Percentiles rank a stretch among this genome's conserved stretches.
phyloP scores from a whole-genome alignment of 257 asterid genomes.

The Linaria vulgaris region DNA sequence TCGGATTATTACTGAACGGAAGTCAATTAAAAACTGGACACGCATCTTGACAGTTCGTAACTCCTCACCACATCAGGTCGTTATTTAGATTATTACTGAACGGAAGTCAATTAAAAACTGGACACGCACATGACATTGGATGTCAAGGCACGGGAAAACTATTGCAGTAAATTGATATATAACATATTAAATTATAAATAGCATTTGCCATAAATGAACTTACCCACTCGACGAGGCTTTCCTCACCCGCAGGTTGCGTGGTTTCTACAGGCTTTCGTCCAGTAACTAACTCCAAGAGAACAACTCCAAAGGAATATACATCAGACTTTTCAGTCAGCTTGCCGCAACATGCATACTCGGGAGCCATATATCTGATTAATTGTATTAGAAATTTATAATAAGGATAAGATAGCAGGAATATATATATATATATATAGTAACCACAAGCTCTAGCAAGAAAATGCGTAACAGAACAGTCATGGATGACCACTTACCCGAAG shows the following conservation, averaged over 20 bases:
- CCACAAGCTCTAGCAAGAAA: background rate
- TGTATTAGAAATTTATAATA: constrained; percentile 10
- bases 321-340: constrained; percentile 89
- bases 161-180: too few species aligned
- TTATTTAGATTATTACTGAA: too few species aligned
- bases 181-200: too few species aligned
- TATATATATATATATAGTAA: background rate
- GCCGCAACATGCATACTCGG: constrained; percentile 94
- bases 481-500: constrained; percentile 59
- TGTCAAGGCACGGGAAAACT: too few species aligned
- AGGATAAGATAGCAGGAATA: background rate
- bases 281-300: constrained; percentile 78
- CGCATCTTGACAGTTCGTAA: too few species aligned
- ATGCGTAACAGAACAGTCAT: background rate
- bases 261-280: constrained; percentile 96
- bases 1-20: too few species aligned
- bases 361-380: constrained; percentile 86
- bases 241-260: constrained; percentile 87
- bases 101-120: too few species aligned
- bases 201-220: constrained; percentile 27
- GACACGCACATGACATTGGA: too few species aligned
- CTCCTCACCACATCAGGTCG: too few species aligned
- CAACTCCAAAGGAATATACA: constrained; percentile 86
- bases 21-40: too few species aligned
- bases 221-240: constrained; percentile 97